Evolutionary conservation across 345 rosid species (phyloP).

Genomic region (Eucalyptus globulus): DNA sequence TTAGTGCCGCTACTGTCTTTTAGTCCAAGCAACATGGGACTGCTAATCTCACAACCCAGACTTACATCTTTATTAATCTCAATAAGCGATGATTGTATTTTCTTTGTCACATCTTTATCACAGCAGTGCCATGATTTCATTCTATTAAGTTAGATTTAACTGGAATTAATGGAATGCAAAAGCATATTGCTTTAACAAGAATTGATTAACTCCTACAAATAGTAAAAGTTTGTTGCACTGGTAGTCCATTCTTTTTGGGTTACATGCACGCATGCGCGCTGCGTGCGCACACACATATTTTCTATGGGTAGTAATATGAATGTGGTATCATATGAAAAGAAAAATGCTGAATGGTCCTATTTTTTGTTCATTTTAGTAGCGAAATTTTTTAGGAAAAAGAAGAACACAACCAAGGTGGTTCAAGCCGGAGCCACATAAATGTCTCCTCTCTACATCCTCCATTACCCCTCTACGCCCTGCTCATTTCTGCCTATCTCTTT

Average conservation of each 20-base stretch:
- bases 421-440: neutral
- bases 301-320: neutral
- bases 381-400: neutral
- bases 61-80: neutral
- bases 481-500: neutral
- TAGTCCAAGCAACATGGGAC: neutral
- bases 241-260: neutral
- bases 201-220: neutral
- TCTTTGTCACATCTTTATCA: neutral
- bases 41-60: neutral
- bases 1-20: neutral
- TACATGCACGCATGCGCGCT: accelerated
- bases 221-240: neutral
- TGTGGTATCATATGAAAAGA: neutral
- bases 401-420: neutral
- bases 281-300: accelerated
- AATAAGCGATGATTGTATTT: neutral
- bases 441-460: neutral
- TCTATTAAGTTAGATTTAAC: neutral
- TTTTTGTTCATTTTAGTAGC: neutral
- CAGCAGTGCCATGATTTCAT: neutral
- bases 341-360: neutral
- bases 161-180: neutral
- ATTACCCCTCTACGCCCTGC: neutral
- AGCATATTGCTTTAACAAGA: neutral